Evolutionary conservation across 1,284 basidiomycete genomes (phyloP).

Genomic region (Fomes fomentarius): DNA sequence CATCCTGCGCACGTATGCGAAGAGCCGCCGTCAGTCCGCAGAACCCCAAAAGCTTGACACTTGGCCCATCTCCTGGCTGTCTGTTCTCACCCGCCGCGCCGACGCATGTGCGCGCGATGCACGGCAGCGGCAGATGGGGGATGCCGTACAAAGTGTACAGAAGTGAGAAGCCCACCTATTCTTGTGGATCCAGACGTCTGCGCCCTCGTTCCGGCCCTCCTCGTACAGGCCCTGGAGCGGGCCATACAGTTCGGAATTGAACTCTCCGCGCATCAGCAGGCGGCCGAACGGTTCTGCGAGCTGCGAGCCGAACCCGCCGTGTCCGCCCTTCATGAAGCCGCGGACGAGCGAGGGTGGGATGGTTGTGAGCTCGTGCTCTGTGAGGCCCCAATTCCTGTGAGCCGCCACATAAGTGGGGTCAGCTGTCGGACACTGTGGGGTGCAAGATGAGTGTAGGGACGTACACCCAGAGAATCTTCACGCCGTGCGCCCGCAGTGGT

Average conservation of each 20-base stretch:
- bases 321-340: slow-evolving; percentile 51
- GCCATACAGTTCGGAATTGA: slow-evolving; percentile 60
- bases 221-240: slow-evolving; percentile 60
- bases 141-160: neutral
- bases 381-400: slow-evolving; percentile 70
- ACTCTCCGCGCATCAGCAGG: slow-evolving; percentile 61
- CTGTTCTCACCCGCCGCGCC: neutral
- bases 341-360: slow-evolving; percentile 60
- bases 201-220: slow-evolving; percentile 53
- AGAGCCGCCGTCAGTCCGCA: neutral
- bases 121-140: neutral
- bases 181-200: slow-evolving; percentile 75
- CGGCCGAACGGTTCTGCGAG: slow-evolving; percentile 59
- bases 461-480: slow-evolving; percentile 71
- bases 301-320: slow-evolving; percentile 59
- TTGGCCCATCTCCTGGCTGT: neutral
- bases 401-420: neutral
- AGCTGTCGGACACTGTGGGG: neutral
- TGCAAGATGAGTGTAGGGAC: slow-evolving; percentile 22
- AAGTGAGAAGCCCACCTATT: slow-evolving; percentile 49
- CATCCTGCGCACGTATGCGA: slow-evolving; percentile 53
- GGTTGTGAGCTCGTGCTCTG: slow-evolving; percentile 61
- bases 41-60: too few species aligned
- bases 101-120: too few species aligned
- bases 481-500: slow-evolving; percentile 51